These are phyloP conservation scores for Kodamaea sp. DNA, from an alignment of 1,139 yeast genomes.

Conservation along the genomic window DNA sequence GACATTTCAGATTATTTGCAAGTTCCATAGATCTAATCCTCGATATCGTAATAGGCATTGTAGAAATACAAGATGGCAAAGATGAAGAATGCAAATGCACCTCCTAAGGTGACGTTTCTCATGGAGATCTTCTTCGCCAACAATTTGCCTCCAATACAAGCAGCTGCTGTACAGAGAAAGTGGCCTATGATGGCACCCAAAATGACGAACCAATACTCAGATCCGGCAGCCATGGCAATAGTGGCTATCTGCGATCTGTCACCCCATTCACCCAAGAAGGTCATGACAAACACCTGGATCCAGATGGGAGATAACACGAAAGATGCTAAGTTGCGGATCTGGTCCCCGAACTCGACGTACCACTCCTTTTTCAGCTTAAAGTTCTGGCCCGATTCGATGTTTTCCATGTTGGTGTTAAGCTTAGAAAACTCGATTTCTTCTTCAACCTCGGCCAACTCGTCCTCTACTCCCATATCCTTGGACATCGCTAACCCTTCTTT, in stretches of 20 bases:
- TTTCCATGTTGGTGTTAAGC: constrained; percentile 50
- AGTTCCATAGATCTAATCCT: constrained; percentile 12
- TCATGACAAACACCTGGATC: constrained; percentile 95
- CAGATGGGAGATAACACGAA: constrained; percentile 82
- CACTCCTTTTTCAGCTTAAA: constrained; percentile 18
- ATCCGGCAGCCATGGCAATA: constrained; percentile 98
- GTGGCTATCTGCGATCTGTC: constrained; percentile 98
- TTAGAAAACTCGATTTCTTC: constrained; percentile 79
- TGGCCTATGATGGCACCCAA: constrained; percentile 92
- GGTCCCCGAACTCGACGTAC: constrained; percentile 30
- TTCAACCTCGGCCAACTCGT: constrained; percentile 95
- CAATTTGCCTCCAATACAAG: constrained; percentile 91
- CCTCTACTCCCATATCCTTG: constrained; percentile 82
- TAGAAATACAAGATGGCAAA: constrained; percentile 81
- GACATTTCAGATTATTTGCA: too few species aligned
- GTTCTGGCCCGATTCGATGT: constrained; percentile 55
- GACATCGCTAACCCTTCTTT: constrained; percentile 85
- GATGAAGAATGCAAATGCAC: constrained; percentile 80
- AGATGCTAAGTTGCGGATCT: constrained; percentile 53
- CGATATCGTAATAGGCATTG: constrained; percentile 52
- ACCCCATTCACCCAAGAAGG: constrained; percentile 98
- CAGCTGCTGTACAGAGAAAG: constrained; percentile 83
- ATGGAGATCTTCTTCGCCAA: constrained; percentile 87
- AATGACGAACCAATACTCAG: constrained; percentile 87
- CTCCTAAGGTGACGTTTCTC: constrained; percentile 90